phyloP scores from a whole-genome alignment of 2,329 filamentous ascomycete species.

The Ilyonectria destructans region DNA sequence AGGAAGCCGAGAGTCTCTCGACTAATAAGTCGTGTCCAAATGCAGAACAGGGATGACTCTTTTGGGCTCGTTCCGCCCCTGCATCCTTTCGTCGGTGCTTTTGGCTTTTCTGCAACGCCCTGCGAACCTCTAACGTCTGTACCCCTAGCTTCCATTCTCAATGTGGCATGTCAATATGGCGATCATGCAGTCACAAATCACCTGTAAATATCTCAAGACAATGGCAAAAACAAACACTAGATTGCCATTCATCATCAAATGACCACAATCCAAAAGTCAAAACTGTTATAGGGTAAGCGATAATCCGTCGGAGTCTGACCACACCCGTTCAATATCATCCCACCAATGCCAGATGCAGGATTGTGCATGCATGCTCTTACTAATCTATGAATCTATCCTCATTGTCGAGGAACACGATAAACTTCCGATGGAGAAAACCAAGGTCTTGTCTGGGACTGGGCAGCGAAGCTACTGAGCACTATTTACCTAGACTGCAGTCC shows the following conservation, averaged over 20 bases:
- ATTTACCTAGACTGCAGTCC: slow-evolving; percentile 12
- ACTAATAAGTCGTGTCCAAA: background rate
- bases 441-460: background rate
- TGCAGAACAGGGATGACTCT: background rate
- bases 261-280: background rate
- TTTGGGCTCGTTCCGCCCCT: background rate
- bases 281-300: background rate
- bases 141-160: background rate
- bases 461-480: background rate
- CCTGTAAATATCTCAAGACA: background rate
- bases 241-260: background rate
- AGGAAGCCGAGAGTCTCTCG: background rate
- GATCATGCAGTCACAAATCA: background rate
- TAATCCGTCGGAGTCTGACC: background rate
- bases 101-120: background rate
- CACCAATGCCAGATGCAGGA: background rate
- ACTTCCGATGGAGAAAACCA: background rate
- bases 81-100: background rate
- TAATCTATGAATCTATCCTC: background rate
- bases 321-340: background rate
- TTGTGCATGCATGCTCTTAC: background rate
- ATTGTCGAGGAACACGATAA: background rate
- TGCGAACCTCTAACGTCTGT: background rate
- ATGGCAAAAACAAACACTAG: background rate
- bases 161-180: background rate